phyloP scores from a whole-genome alignment of 208 protist genomes.

The Leishmania turanica region DNA sequence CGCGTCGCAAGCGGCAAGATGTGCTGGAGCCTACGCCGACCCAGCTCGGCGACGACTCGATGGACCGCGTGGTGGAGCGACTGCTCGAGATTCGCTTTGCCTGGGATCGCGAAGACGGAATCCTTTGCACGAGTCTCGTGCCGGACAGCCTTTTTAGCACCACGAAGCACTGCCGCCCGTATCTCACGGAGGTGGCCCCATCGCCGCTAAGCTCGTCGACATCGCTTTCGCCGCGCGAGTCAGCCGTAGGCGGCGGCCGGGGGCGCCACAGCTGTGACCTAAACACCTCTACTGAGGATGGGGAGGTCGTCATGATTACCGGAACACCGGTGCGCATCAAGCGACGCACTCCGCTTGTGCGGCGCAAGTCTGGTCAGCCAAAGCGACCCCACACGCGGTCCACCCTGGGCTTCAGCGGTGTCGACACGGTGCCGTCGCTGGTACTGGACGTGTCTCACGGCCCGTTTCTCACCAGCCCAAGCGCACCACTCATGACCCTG shows the following conservation, averaged over 20 bases:
- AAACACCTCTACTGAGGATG: background rate
- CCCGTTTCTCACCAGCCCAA: conserved; percentile 64
- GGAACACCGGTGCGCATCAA: conserved; percentile 22
- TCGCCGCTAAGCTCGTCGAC: conserved; percentile 10
- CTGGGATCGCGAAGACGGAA: conserved; percentile 83
- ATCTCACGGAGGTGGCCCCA: conserved; percentile 20
- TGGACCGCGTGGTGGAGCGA: conserved; percentile 57
- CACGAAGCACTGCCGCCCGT: conserved; percentile 70
- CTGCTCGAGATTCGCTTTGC: conserved; percentile 80
- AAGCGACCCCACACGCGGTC: conserved; percentile 38
- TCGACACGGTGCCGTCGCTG: conserved; percentile 71
- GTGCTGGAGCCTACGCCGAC: conserved; percentile 56
- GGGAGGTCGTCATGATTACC: conserved; percentile 32
- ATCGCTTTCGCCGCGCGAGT: background rate
- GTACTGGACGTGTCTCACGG: conserved; percentile 74
- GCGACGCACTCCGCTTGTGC: conserved; percentile 20
- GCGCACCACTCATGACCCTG: conserved; percentile 48
- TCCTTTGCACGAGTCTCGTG: conserved; percentile 64
- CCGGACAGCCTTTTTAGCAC: conserved; percentile 47
- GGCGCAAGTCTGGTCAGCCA: conserved; percentile 31
- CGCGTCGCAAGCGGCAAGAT: conserved; percentile 62
- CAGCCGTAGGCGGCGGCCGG: background rate
- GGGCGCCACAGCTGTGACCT: background rate
- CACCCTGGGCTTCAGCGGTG: conserved; percentile 63
- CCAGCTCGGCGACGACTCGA: conserved; percentile 67